Base-by-base conservation (phyloP, 768 basidiomycete species). In the Nidula microcarpa region DNA sequence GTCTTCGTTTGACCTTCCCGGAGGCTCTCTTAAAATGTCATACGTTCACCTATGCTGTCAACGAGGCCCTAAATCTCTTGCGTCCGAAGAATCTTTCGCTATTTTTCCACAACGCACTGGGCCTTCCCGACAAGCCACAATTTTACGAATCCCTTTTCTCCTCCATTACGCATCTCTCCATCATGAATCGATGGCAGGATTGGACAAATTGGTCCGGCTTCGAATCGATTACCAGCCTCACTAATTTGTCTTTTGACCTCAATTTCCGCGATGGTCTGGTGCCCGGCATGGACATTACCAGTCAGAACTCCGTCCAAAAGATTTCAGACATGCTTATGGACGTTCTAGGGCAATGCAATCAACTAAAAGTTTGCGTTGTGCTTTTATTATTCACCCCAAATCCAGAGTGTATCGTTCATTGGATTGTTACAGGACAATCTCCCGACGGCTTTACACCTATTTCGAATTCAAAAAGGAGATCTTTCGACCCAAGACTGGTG, bases 181-280 rank as follows among this genome's bases (percentile, higher is more conserved):
- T 77, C 32, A 60, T 69, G 14, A 74, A 75, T 54, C 65, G 61
- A 55, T 77, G 74, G 74, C 70, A 75, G 37, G 73, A 75, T 7
- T 77, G 75, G 74, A 66, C 66, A 5, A 56, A 64, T 1, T 76
- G 74, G 73, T 54, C 62, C 3, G 67, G 62, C n/a, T 64, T 64
- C 46, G 61, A 61, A 2, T 51, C 59, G 2, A 55, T 72, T 23
- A 68, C 65, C 10, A 57, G 56, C 13, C 66, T 75, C 33, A 69
- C 71, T 1, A 68, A 73, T 56, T 55, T 75, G 46, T 72, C 73
- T 35, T 65, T 74, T 47, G 74, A 75, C 35, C 52, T 75, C 6
- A 61, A 57, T 23, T 71, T 71, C 30, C 68, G 68, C 6, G 56
- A 56, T 32, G 14, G n/a, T 10, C 14, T 23, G 2, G 23, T 14